Evolutionary conservation across 257 asterid species (phyloP).

Genomic region (Ajuga chamaepitys): DNA sequence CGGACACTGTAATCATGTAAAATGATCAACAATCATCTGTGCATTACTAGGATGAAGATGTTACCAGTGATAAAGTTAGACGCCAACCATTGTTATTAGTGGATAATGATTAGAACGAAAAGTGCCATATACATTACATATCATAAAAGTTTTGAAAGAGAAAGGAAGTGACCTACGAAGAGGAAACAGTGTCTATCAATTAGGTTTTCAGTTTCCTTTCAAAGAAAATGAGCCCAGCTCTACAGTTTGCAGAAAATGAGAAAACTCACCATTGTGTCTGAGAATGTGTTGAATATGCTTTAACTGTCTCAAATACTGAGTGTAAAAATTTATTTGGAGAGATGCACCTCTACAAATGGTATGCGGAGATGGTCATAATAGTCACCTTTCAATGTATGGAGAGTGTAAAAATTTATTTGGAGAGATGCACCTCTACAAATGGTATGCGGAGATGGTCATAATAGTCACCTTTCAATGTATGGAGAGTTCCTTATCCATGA

Average conservation of each 20-base stretch:
- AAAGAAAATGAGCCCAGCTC: too few relatives aligned
- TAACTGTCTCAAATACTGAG: neutral
- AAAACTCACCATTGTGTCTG: neutral
- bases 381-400: slow-evolving; percentile 62
- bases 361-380: neutral
- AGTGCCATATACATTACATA: neutral
- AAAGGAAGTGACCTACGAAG: neutral
- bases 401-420: too few relatives aligned
- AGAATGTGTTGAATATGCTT: neutral
- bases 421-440: neutral
- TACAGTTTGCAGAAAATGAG: too few relatives aligned
- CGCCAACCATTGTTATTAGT: neutral
- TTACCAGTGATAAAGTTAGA: neutral
- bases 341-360: neutral
- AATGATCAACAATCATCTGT: neutral
- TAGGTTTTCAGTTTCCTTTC: neutral
- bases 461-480: slow-evolving; percentile 53
- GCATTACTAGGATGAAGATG: neutral
- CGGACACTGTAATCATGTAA: neutral
- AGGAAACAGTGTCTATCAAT: neutral
- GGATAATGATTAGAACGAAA: neutral
- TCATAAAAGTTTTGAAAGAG: neutral
- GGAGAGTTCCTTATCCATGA: slow-evolving; percentile 88
- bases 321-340: too few relatives aligned
- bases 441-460: neutral